phyloP scores from a whole-genome alignment of 331 rosid genomes.

The Erythrophleum ivorense region DNA sequence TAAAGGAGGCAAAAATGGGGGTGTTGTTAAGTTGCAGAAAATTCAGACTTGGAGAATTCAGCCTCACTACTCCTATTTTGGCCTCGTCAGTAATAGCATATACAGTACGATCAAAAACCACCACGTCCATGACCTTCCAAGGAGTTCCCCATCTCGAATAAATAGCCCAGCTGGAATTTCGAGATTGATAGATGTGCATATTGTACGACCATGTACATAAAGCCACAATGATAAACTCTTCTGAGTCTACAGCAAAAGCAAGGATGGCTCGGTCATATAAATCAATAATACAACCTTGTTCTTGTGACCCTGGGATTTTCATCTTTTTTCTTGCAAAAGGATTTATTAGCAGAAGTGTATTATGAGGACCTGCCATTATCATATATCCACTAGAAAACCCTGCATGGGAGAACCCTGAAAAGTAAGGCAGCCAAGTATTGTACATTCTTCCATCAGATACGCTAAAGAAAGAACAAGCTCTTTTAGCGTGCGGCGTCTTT shows the following conservation, averaged over 20 bases:
- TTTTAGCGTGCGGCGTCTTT: not conserved
- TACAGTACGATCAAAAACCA: not conserved
- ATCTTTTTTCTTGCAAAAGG: slow-evolving; percentile 33
- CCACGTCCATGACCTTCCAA: not conserved
- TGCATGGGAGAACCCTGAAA: not conserved
- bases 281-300: too few relatives aligned
- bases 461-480: not conserved
- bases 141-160: not conserved
- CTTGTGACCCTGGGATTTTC: not conserved
- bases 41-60: not conserved
- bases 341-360: not conserved
- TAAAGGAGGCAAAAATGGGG: not conserved
- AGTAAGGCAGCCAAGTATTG: not conserved
- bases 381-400: slow-evolving; percentile 22
- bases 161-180: slow-evolving; percentile 3
- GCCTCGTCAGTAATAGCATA: not conserved
- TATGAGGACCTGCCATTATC: not conserved
- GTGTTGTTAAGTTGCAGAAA: not conserved
- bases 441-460: slow-evolving; percentile 2
- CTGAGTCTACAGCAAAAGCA: slow-evolving; percentile 7
- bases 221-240: slow-evolving; percentile 20
- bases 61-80: slow-evolving; percentile 21
- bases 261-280: not conserved
- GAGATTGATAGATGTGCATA: slow-evolving; percentile 21
- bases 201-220: not conserved